Conservation (phyloP, 208 protist species). For the Leishmania turanica region DNA sequence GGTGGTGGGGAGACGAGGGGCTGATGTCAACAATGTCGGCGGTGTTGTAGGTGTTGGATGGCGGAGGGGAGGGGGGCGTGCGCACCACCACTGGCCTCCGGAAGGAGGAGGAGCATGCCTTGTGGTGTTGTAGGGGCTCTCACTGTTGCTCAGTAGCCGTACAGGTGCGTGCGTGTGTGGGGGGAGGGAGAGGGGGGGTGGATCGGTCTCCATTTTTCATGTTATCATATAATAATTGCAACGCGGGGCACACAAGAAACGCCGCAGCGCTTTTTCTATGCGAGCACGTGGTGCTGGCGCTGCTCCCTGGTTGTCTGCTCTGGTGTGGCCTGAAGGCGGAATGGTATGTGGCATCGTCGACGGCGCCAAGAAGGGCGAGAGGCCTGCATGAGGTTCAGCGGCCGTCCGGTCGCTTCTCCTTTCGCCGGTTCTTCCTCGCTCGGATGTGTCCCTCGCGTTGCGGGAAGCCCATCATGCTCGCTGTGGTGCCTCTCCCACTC, state of each 20-base stretch:
- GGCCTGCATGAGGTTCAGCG: neutral
- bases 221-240: neutral
- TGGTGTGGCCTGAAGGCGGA: neutral
- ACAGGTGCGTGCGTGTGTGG: neutral
- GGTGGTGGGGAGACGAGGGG: neutral
- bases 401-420: neutral
- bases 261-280: neutral
- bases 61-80: neutral
- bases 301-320: neutral
- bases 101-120: neutral
- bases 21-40: neutral
- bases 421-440: slow-evolving; percentile 1
- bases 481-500: neutral
- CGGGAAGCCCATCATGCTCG: neutral
- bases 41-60: neutral
- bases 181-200: neutral
- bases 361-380: neutral
- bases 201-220: neutral
- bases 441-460: neutral
- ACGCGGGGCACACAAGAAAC: no score
- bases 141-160: neutral
- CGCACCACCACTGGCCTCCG: neutral
- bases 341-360: neutral
- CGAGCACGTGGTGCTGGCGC: neutral
- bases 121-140: neutral